Conservation (phyloP, 2,329 filamentous ascomycete genomes). For the Alternaria conjuncta region DNA sequence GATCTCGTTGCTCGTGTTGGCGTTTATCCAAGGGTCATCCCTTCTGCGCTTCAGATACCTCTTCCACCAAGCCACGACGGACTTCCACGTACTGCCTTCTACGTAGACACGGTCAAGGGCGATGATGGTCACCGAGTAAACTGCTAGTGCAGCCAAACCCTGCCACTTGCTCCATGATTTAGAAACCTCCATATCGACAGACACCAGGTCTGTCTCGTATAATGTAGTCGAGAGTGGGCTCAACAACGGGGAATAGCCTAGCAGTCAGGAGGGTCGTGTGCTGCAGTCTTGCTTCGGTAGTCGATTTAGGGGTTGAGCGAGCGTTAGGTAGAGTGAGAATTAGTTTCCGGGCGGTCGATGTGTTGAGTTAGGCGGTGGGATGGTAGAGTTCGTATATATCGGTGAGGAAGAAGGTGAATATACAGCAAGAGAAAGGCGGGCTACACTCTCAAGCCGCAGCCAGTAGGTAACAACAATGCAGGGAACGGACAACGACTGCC, state of each 20-base stretch:
- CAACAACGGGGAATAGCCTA: too few species aligned
- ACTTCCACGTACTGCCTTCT: not conserved
- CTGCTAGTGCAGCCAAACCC: not conserved
- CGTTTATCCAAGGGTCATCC: not conserved
- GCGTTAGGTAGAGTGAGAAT: not conserved
- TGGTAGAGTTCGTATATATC: not conserved
- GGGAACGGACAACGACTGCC: not conserved
- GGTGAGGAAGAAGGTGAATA: not conserved
- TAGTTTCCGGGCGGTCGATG: not conserved
- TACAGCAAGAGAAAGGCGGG: not conserved
- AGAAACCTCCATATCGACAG: not conserved
- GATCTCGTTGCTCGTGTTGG: not conserved
- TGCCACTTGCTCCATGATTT: not conserved
- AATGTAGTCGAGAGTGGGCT: not conserved
- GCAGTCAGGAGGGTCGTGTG: not conserved
- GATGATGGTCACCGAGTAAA: not conserved
- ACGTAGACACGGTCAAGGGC: not conserved
- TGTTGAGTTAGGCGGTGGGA: not conserved
- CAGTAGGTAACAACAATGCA: not conserved
- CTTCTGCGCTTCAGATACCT: not conserved
- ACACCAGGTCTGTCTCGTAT: not conserved
- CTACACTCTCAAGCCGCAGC: not conserved
- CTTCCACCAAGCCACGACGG: not conserved
- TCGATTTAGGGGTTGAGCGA: not conserved
- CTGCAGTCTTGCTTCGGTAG: not conserved